A percentile compares a stretch with the other conserved stretches of the same genome.
These are phyloP conservation scores for Metarhizium brunneum DNA, from an alignment of 2,329 filamentous ascomycete genomes.

Conservation along the genomic window DNA sequence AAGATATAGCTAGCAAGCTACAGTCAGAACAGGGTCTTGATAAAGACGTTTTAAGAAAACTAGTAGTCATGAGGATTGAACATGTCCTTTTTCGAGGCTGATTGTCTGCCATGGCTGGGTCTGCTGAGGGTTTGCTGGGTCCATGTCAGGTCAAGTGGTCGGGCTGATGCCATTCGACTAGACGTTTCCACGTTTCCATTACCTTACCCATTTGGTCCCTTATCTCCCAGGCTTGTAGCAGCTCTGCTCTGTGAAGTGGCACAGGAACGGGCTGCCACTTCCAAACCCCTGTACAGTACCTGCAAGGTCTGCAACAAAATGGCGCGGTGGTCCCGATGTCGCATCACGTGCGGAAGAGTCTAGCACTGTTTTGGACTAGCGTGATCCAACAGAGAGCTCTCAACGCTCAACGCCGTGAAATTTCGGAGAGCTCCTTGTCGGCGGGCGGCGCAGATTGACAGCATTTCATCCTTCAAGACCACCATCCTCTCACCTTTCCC, in stretches of 20 bases:
- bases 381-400: slow-evolving; percentile 29
- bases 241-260: neutral
- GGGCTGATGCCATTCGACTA: neutral
- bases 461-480: slow-evolving; percentile 18
- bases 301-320: neutral
- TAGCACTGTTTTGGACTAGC: slow-evolving; percentile 21
- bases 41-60: neutral
- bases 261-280: neutral
- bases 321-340: neutral
- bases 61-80: too few species aligned
- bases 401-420: slow-evolving; percentile 35
- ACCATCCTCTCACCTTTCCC: slow-evolving; percentile 10
- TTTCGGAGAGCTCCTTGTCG: slow-evolving; percentile 28
- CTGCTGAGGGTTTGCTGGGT: neutral
- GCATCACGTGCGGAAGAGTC: slow-evolving; percentile 16
- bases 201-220: neutral
- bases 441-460: slow-evolving; percentile 13
- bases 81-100: too few species aligned
- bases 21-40: neutral
- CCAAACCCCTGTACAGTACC: neutral
- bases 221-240: neutral
- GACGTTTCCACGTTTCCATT: neutral
- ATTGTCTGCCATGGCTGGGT: neutral
- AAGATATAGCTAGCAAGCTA: neutral
- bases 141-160: neutral